Percentiles rank a stretch among this genome's conserved stretches.
Conservation (phyloP, 176 grass and related monocot genomes). For the Eleusine coracana region DNA sequence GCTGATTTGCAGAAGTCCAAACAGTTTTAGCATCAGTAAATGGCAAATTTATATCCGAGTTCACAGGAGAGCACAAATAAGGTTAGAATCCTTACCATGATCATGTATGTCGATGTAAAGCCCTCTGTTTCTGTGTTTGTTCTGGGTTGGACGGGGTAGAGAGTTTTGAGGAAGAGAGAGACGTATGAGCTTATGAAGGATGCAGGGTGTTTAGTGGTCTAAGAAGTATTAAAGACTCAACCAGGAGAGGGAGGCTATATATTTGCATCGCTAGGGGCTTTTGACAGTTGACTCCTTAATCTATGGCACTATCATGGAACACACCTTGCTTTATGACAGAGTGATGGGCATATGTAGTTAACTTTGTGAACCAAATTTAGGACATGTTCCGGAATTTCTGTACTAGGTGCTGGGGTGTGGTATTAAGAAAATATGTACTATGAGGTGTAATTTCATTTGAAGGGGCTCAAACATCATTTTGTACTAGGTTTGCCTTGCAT, state of each 20-base stretch:
- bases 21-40: constrained; percentile 33
- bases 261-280: constrained; percentile 42
- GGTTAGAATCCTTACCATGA: constrained; percentile 68
- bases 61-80: constrained; percentile 20
- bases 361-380: constrained; percentile 56
- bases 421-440: constrained; percentile 30
- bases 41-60: constrained; percentile 39
- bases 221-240: constrained; percentile 45
- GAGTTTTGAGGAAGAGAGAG: constrained; percentile 41
- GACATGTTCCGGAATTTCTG: constrained; percentile 58
- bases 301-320: constrained; percentile 56
- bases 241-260: constrained; percentile 46
- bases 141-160: constrained; percentile 27
- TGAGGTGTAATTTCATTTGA: constrained; percentile 19
- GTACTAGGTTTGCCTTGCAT: neutral
- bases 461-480: constrained; percentile 27
- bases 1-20: constrained; percentile 41
- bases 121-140: constrained; percentile 32
- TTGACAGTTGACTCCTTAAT: constrained; percentile 67
- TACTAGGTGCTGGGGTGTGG: constrained; percentile 40
- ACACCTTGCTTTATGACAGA: constrained; percentile 56
- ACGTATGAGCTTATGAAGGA: constrained; percentile 49
- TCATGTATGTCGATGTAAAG: constrained; percentile 50
- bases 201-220: constrained; percentile 47
- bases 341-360: constrained; percentile 47